Conservation (phyloP, 805 yeast species). For the Suhomyces faveliae region DNA sequence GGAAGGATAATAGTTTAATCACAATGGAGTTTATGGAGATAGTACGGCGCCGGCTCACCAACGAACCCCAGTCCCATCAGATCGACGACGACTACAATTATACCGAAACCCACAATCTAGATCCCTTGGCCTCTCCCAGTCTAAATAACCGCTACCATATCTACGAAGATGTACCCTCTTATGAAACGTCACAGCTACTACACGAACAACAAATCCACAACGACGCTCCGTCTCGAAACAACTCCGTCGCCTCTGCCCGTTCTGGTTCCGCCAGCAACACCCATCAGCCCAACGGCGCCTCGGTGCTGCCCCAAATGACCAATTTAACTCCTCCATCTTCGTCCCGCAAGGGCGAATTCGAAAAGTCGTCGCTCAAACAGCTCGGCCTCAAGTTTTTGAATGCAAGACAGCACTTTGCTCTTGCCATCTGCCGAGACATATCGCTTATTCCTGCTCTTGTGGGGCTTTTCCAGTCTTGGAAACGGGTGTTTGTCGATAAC, state of each 20-base stretch:
- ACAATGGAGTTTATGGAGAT: slow-evolving; percentile 25
- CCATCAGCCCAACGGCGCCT: slow-evolving; percentile 2
- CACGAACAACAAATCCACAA: slow-evolving; percentile 14
- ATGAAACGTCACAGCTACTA: slow-evolving; percentile 38
- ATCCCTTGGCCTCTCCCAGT: neutral
- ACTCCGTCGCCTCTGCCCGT: neutral
- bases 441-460: slow-evolving; percentile 67
- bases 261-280: neutral
- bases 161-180: slow-evolving; percentile 39
- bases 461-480: slow-evolving; percentile 50
- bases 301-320: neutral
- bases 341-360: slow-evolving; percentile 8
- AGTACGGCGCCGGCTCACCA: slow-evolving; percentile 25
- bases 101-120: neutral
- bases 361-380: slow-evolving; percentile 40
- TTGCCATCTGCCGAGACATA: slow-evolving; percentile 76
- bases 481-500: slow-evolving; percentile 24
- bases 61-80: slow-evolving; percentile 29
- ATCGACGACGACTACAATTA: slow-evolving; percentile 31
- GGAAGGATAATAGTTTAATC: neutral
- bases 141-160: slow-evolving; percentile 20
- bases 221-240: neutral
- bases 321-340: neutral
- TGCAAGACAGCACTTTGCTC: slow-evolving; percentile 70
- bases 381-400: slow-evolving; percentile 70